phyloP scores from a whole-genome alignment of 306 rosid genomes.

The Cucurbita maxima region DNA sequence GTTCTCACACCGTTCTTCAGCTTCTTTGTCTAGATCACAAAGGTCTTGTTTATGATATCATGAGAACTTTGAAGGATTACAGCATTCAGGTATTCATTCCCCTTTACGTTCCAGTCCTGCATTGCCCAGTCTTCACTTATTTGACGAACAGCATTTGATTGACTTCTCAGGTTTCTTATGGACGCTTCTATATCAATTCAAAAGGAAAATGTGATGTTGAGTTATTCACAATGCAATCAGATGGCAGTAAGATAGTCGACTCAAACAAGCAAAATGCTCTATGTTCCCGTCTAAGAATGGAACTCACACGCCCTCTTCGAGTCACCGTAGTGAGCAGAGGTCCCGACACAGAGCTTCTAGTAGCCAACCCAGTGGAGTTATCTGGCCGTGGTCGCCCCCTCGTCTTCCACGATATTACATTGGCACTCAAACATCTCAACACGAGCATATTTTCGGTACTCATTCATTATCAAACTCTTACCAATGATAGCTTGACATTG shows the following conservation, averaged over 20 bases:
- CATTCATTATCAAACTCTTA: not conserved
- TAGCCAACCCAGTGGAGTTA: conserved; percentile 50
- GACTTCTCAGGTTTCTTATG: conserved; percentile 27
- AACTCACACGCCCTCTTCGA: conserved; percentile 38
- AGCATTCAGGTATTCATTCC: conserved; percentile 27
- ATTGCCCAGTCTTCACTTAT: not conserved
- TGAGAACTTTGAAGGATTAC: conserved; percentile 54
- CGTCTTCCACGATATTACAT: conserved; percentile 37
- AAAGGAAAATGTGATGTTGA: conserved; percentile 37
- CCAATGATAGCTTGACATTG: not conserved
- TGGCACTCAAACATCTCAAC: conserved; percentile 30
- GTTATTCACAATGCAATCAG: conserved; percentile 35
- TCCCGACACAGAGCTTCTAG: conserved; percentile 48
- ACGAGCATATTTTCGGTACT: conserved; percentile 35
- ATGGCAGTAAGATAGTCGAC: conserved; percentile 35
- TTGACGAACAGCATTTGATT: not conserved
- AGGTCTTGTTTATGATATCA: conserved; percentile 44
- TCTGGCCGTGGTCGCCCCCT: conserved; percentile 47
- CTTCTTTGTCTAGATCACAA: conserved; percentile 43
- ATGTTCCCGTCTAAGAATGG: conserved; percentile 37
- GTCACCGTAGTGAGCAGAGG: conserved; percentile 37
- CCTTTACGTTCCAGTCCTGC: not conserved
- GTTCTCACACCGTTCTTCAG: conserved; percentile 36
- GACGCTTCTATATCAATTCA: conserved; percentile 26
- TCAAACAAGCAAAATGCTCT: conserved; percentile 25